Base-by-base conservation (phyloP, 495 filamentous ascomycete genomes). In the Cercophora newfieldiana region DNA sequence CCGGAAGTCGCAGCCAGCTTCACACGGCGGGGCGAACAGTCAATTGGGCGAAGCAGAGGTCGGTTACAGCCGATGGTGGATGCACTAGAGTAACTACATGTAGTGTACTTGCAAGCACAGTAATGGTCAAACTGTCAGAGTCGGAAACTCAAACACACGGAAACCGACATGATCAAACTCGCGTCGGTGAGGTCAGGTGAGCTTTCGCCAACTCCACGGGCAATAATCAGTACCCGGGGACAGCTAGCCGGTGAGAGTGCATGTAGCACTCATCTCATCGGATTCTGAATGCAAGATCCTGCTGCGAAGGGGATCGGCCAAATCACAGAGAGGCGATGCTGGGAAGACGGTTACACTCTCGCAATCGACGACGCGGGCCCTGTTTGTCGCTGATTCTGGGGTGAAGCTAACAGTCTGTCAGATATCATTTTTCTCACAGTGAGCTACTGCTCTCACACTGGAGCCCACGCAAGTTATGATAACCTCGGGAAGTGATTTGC, bases 241-340 rank as follows among this genome's bases (percentile, higher is more conserved):
- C 50, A 53, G n/a, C 19, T 7, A 2, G n/a, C 19, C n/a, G 30
- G 25, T 10, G n/a, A 14, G 57, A 44, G 24, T n/a, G n/a, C 8
- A 28, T 37, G 29, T 30, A 60, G 37, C 30, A 44, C 37, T 44
- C 57, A 31, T 53, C 26, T 30, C 26, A 31, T 53, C 26, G 49
- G 48, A 61, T 24, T 37, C 61, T 29, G 18, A 26, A 58, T 50
- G 47, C 64, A 60, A 66, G 57, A 66, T 54, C 47, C 12, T 61
- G 44, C 64, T 28, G 37, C 28, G 25, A 48, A 31, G 63, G 26
- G 26, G 49, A 54, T 63, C 61, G 26, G 33, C 58, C 61, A 47
- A 66, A 44, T 66, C 56, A 66, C 44, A 61, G 25, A 19, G 19
- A n/a, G 47, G 48, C 64, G 64, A 66, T 66, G 64, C 26, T 29